These are phyloP conservation scores for Aspergillus sp. DNA, from an alignment of 2,329 filamentous ascomycete genomes.

Conservation along the genomic window DNA sequence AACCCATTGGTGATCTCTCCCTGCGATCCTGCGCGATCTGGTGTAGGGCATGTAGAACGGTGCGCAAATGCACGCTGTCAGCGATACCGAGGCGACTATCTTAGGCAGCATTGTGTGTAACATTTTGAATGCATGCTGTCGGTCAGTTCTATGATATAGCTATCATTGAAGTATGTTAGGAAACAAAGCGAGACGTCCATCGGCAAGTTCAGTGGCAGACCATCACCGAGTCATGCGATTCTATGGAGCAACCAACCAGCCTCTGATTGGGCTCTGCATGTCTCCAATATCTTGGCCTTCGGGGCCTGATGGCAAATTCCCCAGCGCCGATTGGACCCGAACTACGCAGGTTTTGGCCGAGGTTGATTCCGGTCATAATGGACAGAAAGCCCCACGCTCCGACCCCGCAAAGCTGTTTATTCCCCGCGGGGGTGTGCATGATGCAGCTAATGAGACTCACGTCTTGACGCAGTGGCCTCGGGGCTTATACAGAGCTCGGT, in stretches of 20 bases:
- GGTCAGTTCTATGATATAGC: fast-evolving
- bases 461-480: too few relatives aligned
- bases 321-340: constrained; percentile 8
- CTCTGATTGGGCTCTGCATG: not conserved
- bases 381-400: not conserved
- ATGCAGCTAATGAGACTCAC: not conserved
- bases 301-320: not conserved
- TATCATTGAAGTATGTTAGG: not conserved
- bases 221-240: too few relatives aligned
- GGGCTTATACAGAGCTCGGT: not conserved
- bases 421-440: not conserved
- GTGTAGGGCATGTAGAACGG: constrained; percentile 13
- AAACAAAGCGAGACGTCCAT: not conserved
- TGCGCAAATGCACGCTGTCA: constrained; percentile 6
- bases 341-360: too few relatives aligned
- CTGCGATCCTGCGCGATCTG: not conserved
- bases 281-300: not conserved
- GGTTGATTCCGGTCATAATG: too few relatives aligned
- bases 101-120: not conserved
- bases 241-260: too few relatives aligned
- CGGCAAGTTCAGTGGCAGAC: not conserved
- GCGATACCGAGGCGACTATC: not conserved
- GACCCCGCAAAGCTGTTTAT: not conserved
- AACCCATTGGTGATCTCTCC: not conserved
- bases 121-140: not conserved